These are phyloP conservation scores for Globisporangium polare DNA, from an alignment of 352 stramenopile species.

Conservation along the genomic window DNA sequence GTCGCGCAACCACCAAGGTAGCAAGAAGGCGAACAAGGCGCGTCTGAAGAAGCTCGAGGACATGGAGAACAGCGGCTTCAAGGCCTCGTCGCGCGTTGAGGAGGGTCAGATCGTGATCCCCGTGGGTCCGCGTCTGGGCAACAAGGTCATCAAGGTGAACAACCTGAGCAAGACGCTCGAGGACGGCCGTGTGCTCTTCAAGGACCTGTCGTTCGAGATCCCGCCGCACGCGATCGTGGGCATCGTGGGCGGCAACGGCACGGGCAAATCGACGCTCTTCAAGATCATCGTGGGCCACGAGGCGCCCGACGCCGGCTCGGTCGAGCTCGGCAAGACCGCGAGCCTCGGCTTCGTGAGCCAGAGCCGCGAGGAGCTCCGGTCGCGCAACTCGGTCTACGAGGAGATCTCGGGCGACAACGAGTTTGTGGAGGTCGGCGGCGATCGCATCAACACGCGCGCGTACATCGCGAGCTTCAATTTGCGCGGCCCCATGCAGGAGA, in stretches of 20 bases:
- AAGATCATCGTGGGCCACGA: conserved; percentile 94
- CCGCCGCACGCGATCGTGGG: conserved; percentile 95
- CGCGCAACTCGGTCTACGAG: conserved; percentile 71
- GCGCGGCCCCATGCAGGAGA: conserved; percentile 81
- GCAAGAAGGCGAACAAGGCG: conserved; percentile 90
- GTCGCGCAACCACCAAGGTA: conserved; percentile 84
- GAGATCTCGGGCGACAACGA: conserved; percentile 86
- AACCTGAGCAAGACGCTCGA: conserved; percentile 75
- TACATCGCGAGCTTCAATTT: conserved; percentile 88
- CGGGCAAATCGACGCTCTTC: conserved; percentile 96
- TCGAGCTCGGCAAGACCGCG: conserved; percentile 78
- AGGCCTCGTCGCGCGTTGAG: conserved; percentile 57
- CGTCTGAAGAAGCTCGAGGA: conserved; percentile 92
- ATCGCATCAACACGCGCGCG: conserved; percentile 76
- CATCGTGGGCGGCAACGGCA: conserved; percentile 97
- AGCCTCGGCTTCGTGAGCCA: conserved; percentile 78
- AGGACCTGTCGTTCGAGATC: conserved; percentile 93
- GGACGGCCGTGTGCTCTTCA: conserved; percentile 87
- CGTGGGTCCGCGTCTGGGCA: conserved; percentile 88
- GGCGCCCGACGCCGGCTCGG: conserved; percentile 67
- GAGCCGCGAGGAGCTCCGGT: conserved; percentile 64
- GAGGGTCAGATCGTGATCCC: conserved; percentile 91
- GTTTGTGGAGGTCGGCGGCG: conserved; percentile 70
- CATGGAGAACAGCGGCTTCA: conserved; percentile 69
- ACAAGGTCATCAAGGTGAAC: conserved; percentile 88